Conservation (phyloP, 208 protist genomes). For the Trypanosoma mega region DNA sequence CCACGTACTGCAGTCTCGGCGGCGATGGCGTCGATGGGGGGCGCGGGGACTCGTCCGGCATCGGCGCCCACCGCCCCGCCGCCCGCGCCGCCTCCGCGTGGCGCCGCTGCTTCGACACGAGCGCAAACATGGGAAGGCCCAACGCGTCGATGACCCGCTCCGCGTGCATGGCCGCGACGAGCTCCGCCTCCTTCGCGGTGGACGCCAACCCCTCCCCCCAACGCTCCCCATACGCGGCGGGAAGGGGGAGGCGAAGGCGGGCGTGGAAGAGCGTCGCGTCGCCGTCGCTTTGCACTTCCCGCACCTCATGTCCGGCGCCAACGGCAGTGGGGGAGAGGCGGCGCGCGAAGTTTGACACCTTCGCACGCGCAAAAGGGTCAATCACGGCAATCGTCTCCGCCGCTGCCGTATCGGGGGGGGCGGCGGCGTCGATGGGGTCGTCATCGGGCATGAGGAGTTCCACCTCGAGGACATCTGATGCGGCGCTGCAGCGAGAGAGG, state of each 20-base stretch:
- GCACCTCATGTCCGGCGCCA: constrained; percentile 28
- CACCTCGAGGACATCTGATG: constrained; percentile 21
- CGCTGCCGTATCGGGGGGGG: neutral
- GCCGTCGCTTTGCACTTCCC: constrained; percentile 49
- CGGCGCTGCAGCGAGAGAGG: neutral
- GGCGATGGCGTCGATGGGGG: constrained; percentile 25
- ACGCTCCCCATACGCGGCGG: constrained; percentile 58
- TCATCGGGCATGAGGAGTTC: constrained; percentile 25
- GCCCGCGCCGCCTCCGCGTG: constrained; percentile 70
- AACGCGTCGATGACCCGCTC: constrained; percentile 82
- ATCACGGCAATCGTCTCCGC: constrained; percentile 45
- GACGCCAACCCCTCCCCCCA: constrained; percentile 77
- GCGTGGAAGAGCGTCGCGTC: constrained; percentile 53
- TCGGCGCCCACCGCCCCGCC: constrained; percentile 63
- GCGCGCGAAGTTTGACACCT: constrained; percentile 69
- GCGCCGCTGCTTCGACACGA: constrained; percentile 72
- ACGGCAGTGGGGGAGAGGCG: constrained; percentile 8
- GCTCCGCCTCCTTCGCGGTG: constrained; percentile 70
- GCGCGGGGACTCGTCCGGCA: constrained; percentile 23
- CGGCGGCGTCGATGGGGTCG: neutral
- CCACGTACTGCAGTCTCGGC: constrained; percentile 25
- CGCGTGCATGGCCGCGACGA: constrained; percentile 81
- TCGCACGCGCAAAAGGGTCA: constrained; percentile 70
- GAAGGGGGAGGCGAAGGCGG: constrained; percentile 63
- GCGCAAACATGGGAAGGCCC: constrained; percentile 76